Evolutionary conservation across 1,139 yeast species (phyloP), one percentile per base, ranked within the genome.

Genomic region (Eremothecium cymbalariae): DNA sequence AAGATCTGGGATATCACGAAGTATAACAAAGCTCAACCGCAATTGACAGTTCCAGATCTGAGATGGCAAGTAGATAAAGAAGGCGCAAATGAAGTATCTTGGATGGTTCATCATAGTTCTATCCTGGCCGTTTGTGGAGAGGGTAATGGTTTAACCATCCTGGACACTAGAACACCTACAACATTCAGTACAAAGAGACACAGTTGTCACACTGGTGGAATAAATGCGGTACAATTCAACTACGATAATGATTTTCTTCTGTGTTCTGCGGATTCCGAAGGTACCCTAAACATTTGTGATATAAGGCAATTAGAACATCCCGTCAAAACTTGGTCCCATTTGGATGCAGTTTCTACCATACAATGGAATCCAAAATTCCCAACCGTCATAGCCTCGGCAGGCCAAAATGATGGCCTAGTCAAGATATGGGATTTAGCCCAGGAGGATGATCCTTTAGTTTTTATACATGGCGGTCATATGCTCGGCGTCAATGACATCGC

Each of bases 381-480:
- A 18, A 65, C 75, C 2, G 59, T 85, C 1, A 50, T 90, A 12
- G 94, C 86, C 0, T 68, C 86, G 1, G 77, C 81, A 0, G 83
- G 94, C 0, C 67, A 65, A 34, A 59, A 64, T 1, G 97, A 88
- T 55, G 70, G 76, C 5, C 59, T 73, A 25, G 88, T 83, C 7
- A 73, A 74, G 47, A 37, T 90, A 2, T 82, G 85, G 77, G 88
- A 85, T 51, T 57, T 76, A 3, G 50, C 70, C 2, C 53, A 56
- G 20, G 34, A 36, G 13, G 23, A 11, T 6, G 36, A 68, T 47
- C 45, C 64, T 53, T 59, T 77, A 29, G 40, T 77, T 15, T 88
- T 90, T 52, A 68, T 72, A 22, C 98, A 93, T 57, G 84, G 81
- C 8, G 98, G 98, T 0, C 99, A 90, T 55, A 74, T 90, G 70